Evolutionary conservation across 345 rosid species (phyloP).

Genomic region (Aurinia saxatilis): DNA sequence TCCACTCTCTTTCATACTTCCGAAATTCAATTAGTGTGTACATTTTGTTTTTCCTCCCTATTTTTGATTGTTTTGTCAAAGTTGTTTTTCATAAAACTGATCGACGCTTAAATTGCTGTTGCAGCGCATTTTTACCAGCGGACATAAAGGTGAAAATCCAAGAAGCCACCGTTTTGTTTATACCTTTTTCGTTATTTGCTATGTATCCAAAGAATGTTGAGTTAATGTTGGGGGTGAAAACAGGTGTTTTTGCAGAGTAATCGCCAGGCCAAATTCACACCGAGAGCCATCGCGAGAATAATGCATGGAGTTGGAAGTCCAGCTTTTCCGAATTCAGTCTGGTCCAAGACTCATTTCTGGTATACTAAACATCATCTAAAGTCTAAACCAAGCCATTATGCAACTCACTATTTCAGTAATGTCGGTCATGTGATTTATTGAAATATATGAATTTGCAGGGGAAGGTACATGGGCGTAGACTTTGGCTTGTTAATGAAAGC

Average conservation of each 20-base stretch:
- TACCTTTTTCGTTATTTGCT: neutral
- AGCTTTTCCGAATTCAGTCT: slow-evolving; percentile 63
- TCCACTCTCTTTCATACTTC: neutral
- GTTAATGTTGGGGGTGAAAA: slow-evolving; percentile 9
- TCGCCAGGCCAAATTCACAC: slow-evolving; percentile 75
- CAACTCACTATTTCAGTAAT: neutral
- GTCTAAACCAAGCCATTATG: slow-evolving; percentile 6
- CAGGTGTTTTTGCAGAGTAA: slow-evolving; percentile 89
- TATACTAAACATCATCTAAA: slow-evolving; percentile 22
- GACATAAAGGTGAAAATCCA: slow-evolving; percentile 74
- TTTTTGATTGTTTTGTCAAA: neutral
- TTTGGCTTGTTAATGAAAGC: slow-evolving; percentile 74
- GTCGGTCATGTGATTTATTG: neutral
- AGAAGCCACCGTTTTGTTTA: slow-evolving; percentile 11
- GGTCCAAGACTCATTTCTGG: slow-evolving; percentile 98
- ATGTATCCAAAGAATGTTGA: neutral
- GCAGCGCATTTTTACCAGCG: slow-evolving; percentile 90
- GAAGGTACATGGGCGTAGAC: slow-evolving; percentile 60
- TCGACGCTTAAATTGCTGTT: slow-evolving; percentile 18
- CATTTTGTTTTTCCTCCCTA: neutral
- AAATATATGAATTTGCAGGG: slow-evolving; percentile 41
- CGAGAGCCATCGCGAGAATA: slow-evolving; percentile 88
- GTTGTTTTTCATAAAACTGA: slow-evolving; percentile 24
- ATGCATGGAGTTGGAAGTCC: slow-evolving; percentile 95
- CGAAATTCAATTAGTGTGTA: neutral